A percentile compares a stretch with the other conserved stretches of the same genome.
Evolutionary conservation across 164 flowering plant species (phyloP).

Genomic region (Akebia trifoliata): DNA sequence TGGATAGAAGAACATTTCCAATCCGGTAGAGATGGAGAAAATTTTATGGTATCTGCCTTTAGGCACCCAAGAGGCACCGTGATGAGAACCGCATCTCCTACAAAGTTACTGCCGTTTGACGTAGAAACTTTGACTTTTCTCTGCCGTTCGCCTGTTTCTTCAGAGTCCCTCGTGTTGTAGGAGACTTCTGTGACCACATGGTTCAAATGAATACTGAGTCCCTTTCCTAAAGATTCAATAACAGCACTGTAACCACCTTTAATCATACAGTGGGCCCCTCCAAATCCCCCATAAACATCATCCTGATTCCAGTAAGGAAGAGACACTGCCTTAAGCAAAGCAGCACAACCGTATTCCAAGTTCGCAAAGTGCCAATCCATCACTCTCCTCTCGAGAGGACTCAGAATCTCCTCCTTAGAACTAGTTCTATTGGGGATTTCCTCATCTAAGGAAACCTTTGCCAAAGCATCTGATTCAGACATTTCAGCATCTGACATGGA

Average conservation of each 20-base stretch:
- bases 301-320: conserved; percentile 99
- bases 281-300: conserved; percentile 98
- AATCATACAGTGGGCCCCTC: conserved; percentile 99
- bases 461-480: conserved; percentile 1
- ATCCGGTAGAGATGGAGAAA: conserved; percentile 79
- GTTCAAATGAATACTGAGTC: conserved; percentile 58
- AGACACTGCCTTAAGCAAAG: conserved; percentile 85
- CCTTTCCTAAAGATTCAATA: conserved; percentile 76
- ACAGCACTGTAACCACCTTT: conserved; percentile 95
- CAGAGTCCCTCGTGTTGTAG: conserved; percentile 29
- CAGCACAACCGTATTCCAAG: conserved; percentile 98
- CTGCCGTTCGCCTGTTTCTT: conserved; percentile 18
- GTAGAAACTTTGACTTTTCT: conserved; percentile 66
- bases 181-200: conserved; percentile 74
- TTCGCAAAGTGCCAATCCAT: conserved; percentile 99
- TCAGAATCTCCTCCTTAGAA: conserved; percentile 44
- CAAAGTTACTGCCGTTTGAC: conserved; percentile 63
- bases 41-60: conserved; percentile 76
- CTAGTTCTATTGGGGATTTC: conserved; percentile 12
- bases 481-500: conserved; percentile 23
- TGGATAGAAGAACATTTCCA: conserved; percentile 81
- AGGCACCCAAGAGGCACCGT: conserved; percentile 97
- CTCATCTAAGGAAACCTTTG: conserved; percentile 8
- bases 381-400: conserved; percentile 93
- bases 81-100: conserved; percentile 82